phyloP scores from a whole-genome alignment of 768 basidiomycete species.

The Exidia glandulosa region DNA sequence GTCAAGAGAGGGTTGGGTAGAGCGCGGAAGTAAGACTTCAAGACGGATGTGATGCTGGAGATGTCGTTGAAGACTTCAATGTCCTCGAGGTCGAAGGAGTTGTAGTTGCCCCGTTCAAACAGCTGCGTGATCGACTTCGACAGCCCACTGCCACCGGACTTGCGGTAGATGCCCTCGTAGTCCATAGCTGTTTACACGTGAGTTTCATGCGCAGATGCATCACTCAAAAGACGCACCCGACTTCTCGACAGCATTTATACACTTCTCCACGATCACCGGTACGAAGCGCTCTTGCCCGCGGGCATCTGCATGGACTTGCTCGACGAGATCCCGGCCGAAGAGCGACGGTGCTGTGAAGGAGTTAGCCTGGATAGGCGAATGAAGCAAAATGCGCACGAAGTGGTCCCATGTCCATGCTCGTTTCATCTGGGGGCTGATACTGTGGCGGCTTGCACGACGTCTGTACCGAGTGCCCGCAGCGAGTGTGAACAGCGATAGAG shows the following conservation, averaged over 20 bases:
- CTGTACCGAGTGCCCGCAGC: conserved; percentile 64
- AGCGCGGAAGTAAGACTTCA: conserved; percentile 94
- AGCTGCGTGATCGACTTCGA: conserved; percentile 88
- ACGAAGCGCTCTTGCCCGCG: conserved; percentile 47
- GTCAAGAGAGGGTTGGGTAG: conserved; percentile 87
- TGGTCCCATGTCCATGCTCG: conserved; percentile 13
- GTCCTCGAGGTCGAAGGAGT: conserved; percentile 79
- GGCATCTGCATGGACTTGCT: conserved; percentile 68
- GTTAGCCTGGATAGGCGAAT: conserved; percentile 3
- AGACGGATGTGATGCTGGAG: conserved; percentile 88
- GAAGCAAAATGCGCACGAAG: conserved; percentile 17
- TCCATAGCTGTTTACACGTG: conserved; percentile 54
- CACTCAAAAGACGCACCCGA: conserved; percentile 42
- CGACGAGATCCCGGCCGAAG: conserved; percentile 81
- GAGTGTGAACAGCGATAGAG: conserved; percentile 75
- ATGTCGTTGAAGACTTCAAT: conserved; percentile 92
- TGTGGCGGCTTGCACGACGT: conserved; percentile 40
- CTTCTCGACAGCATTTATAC: conserved; percentile 85
- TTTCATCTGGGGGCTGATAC: conserved; percentile 18
- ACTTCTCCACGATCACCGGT: conserved; percentile 89
- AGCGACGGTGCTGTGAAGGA: conserved; percentile 60
- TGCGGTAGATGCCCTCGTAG: conserved; percentile 97
- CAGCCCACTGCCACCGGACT: conserved; percentile 87
- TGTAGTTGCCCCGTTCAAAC: conserved; percentile 88
- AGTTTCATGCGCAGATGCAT: neutral